phyloP scores from a whole-genome alignment of 2,329 filamentous ascomycete species.

The Fusarium sp. region DNA sequence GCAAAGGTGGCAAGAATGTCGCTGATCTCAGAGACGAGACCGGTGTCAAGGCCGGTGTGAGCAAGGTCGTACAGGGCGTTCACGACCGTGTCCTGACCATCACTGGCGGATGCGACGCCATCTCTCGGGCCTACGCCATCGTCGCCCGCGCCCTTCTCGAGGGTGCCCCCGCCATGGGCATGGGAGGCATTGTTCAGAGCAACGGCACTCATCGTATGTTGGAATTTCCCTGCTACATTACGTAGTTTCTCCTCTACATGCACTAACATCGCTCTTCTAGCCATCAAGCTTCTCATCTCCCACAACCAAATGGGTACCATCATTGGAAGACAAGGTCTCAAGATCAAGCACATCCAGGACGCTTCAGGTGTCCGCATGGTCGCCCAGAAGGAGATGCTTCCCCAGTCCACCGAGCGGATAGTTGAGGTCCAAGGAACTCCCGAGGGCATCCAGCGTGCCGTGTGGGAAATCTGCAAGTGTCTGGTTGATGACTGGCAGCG shows the following conservation, averaged over 20 bases:
- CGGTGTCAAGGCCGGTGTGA: constrained; percentile 96
- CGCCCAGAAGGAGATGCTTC: constrained; percentile 99
- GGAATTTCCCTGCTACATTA: background rate
- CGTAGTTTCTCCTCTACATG: background rate
- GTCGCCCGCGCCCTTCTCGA: constrained; percentile 93
- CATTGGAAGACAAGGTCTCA: constrained; percentile 94
- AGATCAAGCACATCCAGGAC: constrained; percentile 99
- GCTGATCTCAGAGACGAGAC: constrained; percentile 97
- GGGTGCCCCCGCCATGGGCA: constrained; percentile 93
- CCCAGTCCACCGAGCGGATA: constrained; percentile 97
- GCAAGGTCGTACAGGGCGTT: constrained; percentile 97
- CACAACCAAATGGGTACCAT: constrained; percentile 99
- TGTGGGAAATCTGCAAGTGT: constrained; percentile 99
- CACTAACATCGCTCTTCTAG: constrained; percentile 60
- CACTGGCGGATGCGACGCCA: constrained; percentile 87
- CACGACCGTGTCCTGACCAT: constrained; percentile 98
- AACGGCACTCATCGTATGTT: constrained; percentile 91
- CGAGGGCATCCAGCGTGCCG: constrained; percentile 92
- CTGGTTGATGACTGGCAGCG: constrained; percentile 98
- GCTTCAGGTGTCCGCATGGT: constrained; percentile 98
- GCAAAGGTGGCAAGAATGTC: constrained; percentile 98
- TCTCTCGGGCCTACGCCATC: constrained; percentile 92
- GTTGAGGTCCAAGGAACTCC: constrained; percentile 97
- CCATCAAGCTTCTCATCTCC: constrained; percentile 97
- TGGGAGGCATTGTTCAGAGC: constrained; percentile 89